Base-by-base conservation (phyloP, 225 moss, liverwort and hornwort genomes). In the Lunularia cruciata region DNA sequence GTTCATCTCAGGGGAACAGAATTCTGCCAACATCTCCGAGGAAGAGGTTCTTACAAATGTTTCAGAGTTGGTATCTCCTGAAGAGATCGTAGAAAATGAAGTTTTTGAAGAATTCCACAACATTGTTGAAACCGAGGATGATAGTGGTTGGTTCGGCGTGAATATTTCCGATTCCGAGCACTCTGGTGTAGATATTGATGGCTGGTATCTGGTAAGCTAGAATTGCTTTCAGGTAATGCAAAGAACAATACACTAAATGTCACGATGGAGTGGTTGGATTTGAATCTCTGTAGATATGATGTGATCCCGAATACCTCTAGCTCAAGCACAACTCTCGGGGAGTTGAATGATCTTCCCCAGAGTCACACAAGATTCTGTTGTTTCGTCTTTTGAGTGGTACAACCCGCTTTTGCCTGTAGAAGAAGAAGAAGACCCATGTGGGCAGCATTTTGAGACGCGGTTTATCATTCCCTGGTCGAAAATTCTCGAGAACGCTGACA, bases 171-270 rank as follows among this genome's bases (percentile, higher is more conserved):
- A 67, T 51, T 35, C 53, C 12, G 67, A 49, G 35, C 52, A 34
- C 14, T n/a, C 22, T 31, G 67, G 67, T 49, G 52, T 35, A 22
- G 67, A 67, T 36, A 35, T 35, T 10, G 67, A 67, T 53, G 67
- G 67, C 25, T 67, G 67, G 67, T 67, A 51, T 25, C n/a, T 67
- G 34, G 51, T 67, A 22, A 35, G 35, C 19, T 67, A 67, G 66
- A 13, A 52, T 60, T 40, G 3, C 11, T 60, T 11, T 38, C 14
- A 3, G 11, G 33, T 22, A 39, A 13, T 20, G 40, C 38, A n/a
- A n/a, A n/a, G n/a, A n/a, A n/a, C n/a, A n/a, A n/a, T n/a, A n/a
- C n/a, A n/a, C n/a, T n/a, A n/a, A n/a, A n/a, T n/a, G n/a, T n/a
- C 5, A 14, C 9, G 13, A 40, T 12, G 11, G 36, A 40, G 25